Evolutionary conservation across 345 rosid genomes (phyloP).

Genomic region (Rhodamnia argentea): DNA sequence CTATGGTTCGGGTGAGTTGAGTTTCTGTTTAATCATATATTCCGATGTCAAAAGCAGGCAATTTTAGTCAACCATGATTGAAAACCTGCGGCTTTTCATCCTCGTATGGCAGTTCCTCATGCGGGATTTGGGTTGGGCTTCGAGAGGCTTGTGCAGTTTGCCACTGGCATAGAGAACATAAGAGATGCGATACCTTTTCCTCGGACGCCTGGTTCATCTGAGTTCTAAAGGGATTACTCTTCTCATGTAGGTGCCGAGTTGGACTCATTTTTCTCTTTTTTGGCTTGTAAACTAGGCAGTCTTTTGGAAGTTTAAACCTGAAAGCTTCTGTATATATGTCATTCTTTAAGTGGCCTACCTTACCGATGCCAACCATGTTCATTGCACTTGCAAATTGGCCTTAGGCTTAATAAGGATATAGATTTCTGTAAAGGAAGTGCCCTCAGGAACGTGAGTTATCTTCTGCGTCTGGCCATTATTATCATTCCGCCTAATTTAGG

Average conservation of each 20-base stretch:
- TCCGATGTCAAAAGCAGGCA: not conserved
- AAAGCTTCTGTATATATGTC: not conserved
- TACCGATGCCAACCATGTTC: not conserved
- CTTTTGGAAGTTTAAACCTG: not conserved
- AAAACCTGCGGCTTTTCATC: not conserved
- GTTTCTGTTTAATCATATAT: not conserved
- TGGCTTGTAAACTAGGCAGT: not conserved
- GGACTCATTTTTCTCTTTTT: not conserved
- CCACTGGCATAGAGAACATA: constrained; percentile 87
- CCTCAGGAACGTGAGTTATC: not conserved
- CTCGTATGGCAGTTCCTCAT: constrained; percentile 68
- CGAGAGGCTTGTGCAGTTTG: constrained; percentile 94
- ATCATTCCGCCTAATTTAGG: not conserved
- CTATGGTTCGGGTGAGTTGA: constrained; percentile 78
- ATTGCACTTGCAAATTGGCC: not conserved
- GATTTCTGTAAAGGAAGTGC: not conserved
- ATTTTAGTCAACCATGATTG: not conserved
- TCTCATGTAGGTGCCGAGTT: not conserved
- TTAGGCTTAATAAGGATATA: not conserved
- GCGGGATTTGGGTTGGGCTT: constrained; percentile 95
- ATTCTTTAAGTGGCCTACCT: not conserved
- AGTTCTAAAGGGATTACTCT: constrained; percentile 32
- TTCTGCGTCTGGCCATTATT: not conserved
- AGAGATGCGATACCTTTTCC: constrained; percentile 96
- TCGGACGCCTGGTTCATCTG: constrained; percentile 83